Percentiles rank a stretch among this genome's conserved stretches.
Evolutionary conservation across 2,329 filamentous ascomycete species (phyloP).

Genomic region (Fusarium xylarioides): DNA sequence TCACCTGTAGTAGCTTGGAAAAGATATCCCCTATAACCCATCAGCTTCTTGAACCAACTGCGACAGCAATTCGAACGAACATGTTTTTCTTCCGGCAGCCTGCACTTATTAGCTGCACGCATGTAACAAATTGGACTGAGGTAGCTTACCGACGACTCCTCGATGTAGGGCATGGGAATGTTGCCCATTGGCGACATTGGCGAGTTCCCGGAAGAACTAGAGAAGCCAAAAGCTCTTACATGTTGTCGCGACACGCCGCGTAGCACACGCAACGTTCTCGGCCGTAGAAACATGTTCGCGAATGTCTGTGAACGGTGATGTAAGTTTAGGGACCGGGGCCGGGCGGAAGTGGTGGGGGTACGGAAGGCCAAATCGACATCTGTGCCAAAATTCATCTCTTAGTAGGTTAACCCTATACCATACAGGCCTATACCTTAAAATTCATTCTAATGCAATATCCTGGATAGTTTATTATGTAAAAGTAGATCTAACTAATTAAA

Average conservation of each 20-base stretch:
- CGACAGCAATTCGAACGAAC: slow-evolving; percentile 55
- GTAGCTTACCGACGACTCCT: slow-evolving; percentile 53
- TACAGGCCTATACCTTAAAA: too few relatives aligned
- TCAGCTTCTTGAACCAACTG: slow-evolving; percentile 21
- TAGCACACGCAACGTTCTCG: slow-evolving; percentile 45
- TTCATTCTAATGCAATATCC: too few relatives aligned
- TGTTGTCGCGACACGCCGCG: slow-evolving; percentile 47
- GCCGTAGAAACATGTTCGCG: slow-evolving; percentile 45
- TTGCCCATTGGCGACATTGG: slow-evolving; percentile 47
- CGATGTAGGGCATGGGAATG: slow-evolving; percentile 68
- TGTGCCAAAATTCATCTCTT: too few relatives aligned
- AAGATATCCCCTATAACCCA: slow-evolving; percentile 77
- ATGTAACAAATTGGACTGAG: neutral
- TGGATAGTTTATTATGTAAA: too few relatives aligned
- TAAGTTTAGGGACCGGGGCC: slow-evolving; percentile 5
- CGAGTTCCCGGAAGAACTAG: slow-evolving; percentile 43
- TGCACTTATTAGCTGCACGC: slow-evolving; percentile 51
- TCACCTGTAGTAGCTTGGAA: slow-evolving; percentile 78
- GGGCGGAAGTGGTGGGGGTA: slow-evolving; percentile 40
- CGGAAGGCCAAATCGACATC: too few relatives aligned
- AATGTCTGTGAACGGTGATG: slow-evolving; percentile 7
- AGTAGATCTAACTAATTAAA: too few relatives aligned
- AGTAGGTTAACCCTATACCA: too few relatives aligned
- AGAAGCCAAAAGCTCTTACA: slow-evolving; percentile 56
- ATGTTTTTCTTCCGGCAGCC: slow-evolving; percentile 81